Evolutionary conservation across 257 asterid species (phyloP).

Genomic region (Rehmannia glutinosa): DNA sequence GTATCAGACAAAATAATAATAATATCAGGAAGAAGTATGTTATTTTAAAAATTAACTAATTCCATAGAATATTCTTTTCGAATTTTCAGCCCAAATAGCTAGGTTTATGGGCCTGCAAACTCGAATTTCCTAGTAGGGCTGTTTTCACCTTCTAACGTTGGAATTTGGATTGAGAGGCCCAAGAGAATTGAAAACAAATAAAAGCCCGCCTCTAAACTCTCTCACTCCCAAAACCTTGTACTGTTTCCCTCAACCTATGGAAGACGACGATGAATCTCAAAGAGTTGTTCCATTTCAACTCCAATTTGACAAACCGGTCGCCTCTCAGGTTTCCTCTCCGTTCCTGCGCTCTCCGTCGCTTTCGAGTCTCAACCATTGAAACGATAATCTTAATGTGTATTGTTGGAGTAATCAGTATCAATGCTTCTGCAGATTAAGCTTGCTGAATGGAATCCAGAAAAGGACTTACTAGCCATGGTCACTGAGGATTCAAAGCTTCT

Average conservation of each 20-base stretch:
- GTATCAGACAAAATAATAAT: no score
- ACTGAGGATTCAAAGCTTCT: constrained; percentile 85
- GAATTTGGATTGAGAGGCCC: no score
- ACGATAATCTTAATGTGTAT: not conserved
- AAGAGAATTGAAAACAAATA: not conserved
- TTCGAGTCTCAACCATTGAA: not conserved
- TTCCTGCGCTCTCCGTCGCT: not conserved
- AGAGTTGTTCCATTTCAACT: constrained; percentile 76
- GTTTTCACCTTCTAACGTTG: no score
- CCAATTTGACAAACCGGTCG: constrained; percentile 86
- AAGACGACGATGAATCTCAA: constrained; percentile 43
- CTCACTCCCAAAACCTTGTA: not conserved
- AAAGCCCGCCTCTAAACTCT: constrained; percentile 26
- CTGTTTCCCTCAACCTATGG: constrained; percentile 36
- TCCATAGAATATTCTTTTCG: not conserved
- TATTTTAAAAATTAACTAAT: no score
- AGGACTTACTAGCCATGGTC: constrained; percentile 92
- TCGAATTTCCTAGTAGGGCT: no score
- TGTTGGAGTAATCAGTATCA: not conserved
- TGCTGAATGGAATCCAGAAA: constrained; percentile 99
- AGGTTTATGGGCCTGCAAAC: not conserved
- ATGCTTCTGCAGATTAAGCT: constrained; percentile 56
- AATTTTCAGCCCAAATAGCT: not conserved
- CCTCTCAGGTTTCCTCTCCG: constrained; percentile 54
- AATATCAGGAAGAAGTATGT: no score